Evolutionary conservation across 495 filamentous ascomycete species (phyloP).

Genomic region (Hypoxylon lenormandii): DNA sequence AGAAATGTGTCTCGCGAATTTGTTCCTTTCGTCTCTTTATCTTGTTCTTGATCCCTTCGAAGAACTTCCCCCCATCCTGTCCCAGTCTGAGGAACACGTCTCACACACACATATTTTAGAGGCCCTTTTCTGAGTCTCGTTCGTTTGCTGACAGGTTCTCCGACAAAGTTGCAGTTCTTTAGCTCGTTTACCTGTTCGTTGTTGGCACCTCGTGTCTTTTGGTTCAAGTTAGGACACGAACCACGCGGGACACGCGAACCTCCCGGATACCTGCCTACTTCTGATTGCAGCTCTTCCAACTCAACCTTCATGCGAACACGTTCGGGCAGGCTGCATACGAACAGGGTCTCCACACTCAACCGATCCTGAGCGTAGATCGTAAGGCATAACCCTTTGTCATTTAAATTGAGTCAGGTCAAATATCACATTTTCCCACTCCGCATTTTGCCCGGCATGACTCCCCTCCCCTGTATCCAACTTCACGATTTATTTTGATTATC

Average conservation of each 20-base stretch:
- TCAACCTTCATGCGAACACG: conserved; percentile 61
- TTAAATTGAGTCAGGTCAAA: conserved; percentile 16
- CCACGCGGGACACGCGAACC: conserved; percentile 49
- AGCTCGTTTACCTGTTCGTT: conserved; percentile 42
- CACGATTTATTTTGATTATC: background rate
- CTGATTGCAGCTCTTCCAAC: conserved; percentile 57
- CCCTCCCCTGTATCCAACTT: conserved; percentile 1
- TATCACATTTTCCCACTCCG: conserved; percentile 21
- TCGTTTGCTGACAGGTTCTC: conserved; percentile 48
- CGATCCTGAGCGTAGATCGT: conserved; percentile 40
- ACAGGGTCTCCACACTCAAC: conserved; percentile 49
- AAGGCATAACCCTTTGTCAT: conserved; percentile 36
- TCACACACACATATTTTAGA: conserved; percentile 48
- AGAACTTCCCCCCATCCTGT: conserved; percentile 46
- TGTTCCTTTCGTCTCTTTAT: conserved; percentile 49
- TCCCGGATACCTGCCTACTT: conserved; percentile 56
- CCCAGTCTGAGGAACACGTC: conserved; percentile 52
- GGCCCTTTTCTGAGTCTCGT: conserved; percentile 30
- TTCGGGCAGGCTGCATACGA: conserved; percentile 65
- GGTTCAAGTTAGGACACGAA: conserved; percentile 47
- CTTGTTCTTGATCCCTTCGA: conserved; percentile 47
- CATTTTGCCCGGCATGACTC: background rate
- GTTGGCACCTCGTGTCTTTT: conserved; percentile 43
- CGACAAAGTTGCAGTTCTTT: conserved; percentile 47
- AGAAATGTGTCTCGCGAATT: conserved; percentile 47